Conservation (phyloP, 2,329 filamentous ascomycete species). For the Zasmidium angulare region DNA sequence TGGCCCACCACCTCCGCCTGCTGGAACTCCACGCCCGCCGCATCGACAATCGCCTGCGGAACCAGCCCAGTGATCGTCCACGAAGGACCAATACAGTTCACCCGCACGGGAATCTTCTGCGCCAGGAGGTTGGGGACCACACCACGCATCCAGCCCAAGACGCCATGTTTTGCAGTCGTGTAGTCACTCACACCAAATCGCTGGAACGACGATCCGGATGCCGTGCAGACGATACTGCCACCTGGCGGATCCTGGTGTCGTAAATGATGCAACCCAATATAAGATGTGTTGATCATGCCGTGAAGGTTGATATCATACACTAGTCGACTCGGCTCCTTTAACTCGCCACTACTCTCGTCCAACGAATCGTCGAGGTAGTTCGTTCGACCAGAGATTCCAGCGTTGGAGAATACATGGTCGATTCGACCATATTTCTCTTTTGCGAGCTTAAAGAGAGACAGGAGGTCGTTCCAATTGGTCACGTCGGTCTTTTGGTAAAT, state of each 20-base stretch:
- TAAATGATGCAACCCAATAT: slow-evolving; percentile 47
- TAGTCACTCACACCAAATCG: slow-evolving; percentile 55
- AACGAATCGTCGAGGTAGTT: slow-evolving; percentile 32
- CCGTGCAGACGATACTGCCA: slow-evolving; percentile 56
- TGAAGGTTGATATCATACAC: slow-evolving; percentile 46
- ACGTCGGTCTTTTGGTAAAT: slow-evolving; percentile 51
- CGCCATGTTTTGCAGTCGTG: slow-evolving; percentile 55
- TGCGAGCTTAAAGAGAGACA: slow-evolving; percentile 53
- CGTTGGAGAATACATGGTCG: slow-evolving; percentile 55
- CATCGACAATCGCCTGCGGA: slow-evolving; percentile 40
- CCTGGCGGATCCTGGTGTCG: slow-evolving; percentile 42
- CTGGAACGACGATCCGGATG: slow-evolving; percentile 53
- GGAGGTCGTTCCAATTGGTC: slow-evolving; percentile 51
- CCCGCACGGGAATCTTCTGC: slow-evolving; percentile 47
- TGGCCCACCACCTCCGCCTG: slow-evolving; percentile 49
- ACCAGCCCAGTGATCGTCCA: slow-evolving; percentile 57
- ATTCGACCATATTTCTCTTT: slow-evolving; percentile 44
- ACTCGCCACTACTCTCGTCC: slow-evolving; percentile 35
- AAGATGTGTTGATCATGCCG: slow-evolving; percentile 42
- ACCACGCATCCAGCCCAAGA: slow-evolving; percentile 55
- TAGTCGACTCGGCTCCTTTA: slow-evolving; percentile 35
- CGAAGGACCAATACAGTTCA: slow-evolving; percentile 57
- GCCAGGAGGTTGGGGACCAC: slow-evolving; percentile 39
- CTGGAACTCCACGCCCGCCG: slow-evolving; percentile 46
- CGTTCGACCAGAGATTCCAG: slow-evolving; percentile 53